Evolutionary conservation across 1,284 basidiomycete genomes (phyloP).

Genomic region (Ustilago trichophora): DNA sequence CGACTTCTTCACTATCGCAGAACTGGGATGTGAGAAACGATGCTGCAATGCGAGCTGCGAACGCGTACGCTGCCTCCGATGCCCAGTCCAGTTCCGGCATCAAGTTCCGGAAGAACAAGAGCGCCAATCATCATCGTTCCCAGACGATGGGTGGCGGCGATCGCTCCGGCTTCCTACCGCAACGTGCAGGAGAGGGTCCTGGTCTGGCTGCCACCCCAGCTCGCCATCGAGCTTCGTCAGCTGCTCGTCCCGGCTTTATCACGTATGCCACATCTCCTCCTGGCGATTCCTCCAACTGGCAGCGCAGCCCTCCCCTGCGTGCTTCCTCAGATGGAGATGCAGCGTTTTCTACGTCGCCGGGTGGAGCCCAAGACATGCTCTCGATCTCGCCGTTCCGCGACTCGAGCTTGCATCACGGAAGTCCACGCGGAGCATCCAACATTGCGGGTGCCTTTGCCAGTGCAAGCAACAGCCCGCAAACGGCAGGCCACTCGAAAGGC

Average conservation of each 20-base stretch:
- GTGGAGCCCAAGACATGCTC: conserved; percentile 32
- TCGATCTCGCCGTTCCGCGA: conserved; percentile 41
- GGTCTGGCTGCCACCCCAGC: conserved; percentile 29
- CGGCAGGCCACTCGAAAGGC: conserved; percentile 2
- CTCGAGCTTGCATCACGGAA: conserved; percentile 31
- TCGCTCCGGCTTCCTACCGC: conserved; percentile 10
- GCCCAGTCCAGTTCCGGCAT: conserved; percentile 24
- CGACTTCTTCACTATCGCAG: conserved; percentile 39
- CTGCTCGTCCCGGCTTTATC: conserved; percentile 31
- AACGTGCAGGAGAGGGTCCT: conserved; percentile 16
- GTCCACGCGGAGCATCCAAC: conserved; percentile 17
- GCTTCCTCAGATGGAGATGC: conserved; percentile 11
- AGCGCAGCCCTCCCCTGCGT: conserved; percentile 25
- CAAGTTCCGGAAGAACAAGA: conserved; percentile 42
- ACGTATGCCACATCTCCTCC: conserved; percentile 36
- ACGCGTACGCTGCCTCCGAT: not conserved
- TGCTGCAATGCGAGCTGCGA: conserved; percentile 1
- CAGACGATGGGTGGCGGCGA: conserved; percentile 24
- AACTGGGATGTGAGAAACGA: conserved; percentile 19
- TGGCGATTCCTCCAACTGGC: conserved; percentile 17
- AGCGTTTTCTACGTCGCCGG: conserved; percentile 22
- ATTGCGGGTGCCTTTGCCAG: conserved; percentile 16
- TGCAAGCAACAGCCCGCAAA: conserved; percentile 34
- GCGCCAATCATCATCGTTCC: conserved; percentile 31
- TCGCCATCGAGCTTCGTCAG: conserved; percentile 11